These are phyloP conservation scores for Candida rishiriensis DNA, from an alignment of 805 yeast species.

Conservation along the genomic window DNA sequence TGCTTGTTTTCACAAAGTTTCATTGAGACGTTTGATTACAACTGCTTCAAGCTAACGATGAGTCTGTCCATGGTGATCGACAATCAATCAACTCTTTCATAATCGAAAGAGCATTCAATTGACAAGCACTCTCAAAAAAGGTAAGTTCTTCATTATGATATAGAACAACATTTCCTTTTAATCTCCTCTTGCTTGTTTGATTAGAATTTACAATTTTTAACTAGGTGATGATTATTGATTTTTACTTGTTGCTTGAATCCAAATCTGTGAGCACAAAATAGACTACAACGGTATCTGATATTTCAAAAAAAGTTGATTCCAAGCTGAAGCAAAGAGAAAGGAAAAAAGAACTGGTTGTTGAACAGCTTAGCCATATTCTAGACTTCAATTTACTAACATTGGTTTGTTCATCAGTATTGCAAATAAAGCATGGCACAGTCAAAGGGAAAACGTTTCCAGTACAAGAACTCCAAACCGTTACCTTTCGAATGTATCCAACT, in stretches of 20 bases:
- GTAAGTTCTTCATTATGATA: too few species aligned
- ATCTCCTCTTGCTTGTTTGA: too few species aligned
- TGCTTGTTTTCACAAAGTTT: too few species aligned
- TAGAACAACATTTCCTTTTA: too few species aligned
- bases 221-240: conserved; percentile 5
- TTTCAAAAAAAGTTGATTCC: neutral
- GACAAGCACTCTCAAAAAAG: too few species aligned
- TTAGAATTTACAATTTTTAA: too few species aligned
- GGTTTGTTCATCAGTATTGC: neutral
- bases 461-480: conserved; percentile 28
- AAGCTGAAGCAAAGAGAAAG: too few species aligned
- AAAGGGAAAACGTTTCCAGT: neutral
- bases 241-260: conserved; percentile 20
- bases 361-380: neutral
- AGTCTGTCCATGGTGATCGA: too few species aligned
- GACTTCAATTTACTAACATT: neutral
- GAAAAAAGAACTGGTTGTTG: neutral
- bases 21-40: too few species aligned
- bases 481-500: conserved; percentile 35
- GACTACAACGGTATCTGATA: conserved; percentile 39
- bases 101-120: too few species aligned
- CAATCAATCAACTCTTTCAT: too few species aligned
- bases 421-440: neutral
- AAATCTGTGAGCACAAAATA: conserved; percentile 23
- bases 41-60: too few species aligned